A percentile compares a stretch with the other conserved stretches of the same genome.
These are phyloP conservation scores for Sordariomycetes sp. DNA, from an alignment of 2,329 filamentous ascomycete species.

Conservation along the genomic window DNA sequence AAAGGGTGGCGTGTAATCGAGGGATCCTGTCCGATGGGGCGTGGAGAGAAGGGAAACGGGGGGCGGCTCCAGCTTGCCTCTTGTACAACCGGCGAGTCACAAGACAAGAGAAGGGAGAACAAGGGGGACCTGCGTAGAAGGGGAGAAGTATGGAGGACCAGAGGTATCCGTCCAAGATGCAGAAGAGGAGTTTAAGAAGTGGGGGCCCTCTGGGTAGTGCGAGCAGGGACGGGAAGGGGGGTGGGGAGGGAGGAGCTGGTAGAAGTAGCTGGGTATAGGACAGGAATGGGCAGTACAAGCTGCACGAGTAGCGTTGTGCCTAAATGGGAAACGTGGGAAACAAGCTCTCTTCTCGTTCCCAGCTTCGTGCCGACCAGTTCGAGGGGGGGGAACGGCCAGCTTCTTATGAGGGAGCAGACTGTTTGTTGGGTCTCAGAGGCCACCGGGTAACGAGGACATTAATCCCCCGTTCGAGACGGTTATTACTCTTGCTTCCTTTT, in stretches of 20 bases:
- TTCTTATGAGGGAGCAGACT: neutral
- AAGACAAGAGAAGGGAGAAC: neutral
- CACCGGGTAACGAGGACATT: neutral
- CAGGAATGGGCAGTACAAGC: neutral
- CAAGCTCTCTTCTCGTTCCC: neutral
- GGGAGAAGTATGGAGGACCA: neutral
- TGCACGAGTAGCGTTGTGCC: neutral
- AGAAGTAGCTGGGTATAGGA: neutral
- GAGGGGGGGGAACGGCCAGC: neutral
- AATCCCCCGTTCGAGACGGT: neutral
- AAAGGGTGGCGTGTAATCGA: neutral
- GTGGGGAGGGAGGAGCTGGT: neutral
- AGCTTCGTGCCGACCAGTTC: neutral
- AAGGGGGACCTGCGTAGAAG: neutral
- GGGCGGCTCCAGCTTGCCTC: neutral
- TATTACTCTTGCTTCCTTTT: neutral
- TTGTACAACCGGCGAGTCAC: neutral
- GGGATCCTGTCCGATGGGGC: neutral
- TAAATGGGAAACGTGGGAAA: conserved; percentile 1
- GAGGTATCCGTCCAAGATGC: neutral
- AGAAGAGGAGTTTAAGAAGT: neutral
- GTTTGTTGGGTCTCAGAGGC: neutral
- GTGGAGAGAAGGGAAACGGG: neutral
- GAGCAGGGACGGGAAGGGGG: neutral
- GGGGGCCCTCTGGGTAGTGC: neutral